Percentiles rank a stretch among this genome's conserved stretches.
These are phyloP conservation scores for Ceriops decandra DNA, from an alignment of 345 rosid species.

Conservation along the genomic window DNA sequence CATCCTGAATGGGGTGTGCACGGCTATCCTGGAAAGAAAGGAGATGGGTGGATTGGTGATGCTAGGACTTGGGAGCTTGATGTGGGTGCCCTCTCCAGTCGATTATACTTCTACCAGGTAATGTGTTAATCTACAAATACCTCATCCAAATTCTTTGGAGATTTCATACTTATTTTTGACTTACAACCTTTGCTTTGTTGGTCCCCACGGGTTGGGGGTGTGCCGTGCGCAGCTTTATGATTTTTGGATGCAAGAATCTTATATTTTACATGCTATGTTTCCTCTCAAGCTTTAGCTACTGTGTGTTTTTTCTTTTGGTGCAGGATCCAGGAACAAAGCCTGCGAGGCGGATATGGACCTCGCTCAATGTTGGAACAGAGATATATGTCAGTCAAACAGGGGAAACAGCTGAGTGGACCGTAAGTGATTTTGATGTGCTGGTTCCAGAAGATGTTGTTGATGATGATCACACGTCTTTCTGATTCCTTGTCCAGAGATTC, in stretches of 20 bases:
- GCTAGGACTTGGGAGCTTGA: slow-evolving; percentile 29
- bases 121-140: background rate
- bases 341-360: slow-evolving; percentile 24
- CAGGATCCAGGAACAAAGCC: slow-evolving; percentile 33
- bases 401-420: slow-evolving; percentile 29
- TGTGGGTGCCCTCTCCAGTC: slow-evolving; percentile 23
- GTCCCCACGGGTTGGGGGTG: background rate
- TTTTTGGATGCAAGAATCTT: background rate
- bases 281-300: too few species aligned
- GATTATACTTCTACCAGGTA: slow-evolving; percentile 27
- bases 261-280: too few species aligned
- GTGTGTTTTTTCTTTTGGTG: background rate
- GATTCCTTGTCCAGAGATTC: slow-evolving; percentile 1
- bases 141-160: background rate
- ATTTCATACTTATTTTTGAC: background rate
- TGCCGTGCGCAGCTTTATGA: background rate
- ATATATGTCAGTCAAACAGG: slow-evolving; percentile 17
- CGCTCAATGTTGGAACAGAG: slow-evolving; percentile 25
- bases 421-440: slow-evolving; percentile 26
- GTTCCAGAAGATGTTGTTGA: slow-evolving; percentile 16
- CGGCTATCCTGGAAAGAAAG: slow-evolving; percentile 27
- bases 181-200: background rate
- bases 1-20: slow-evolving; percentile 27
- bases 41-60: slow-evolving; percentile 27
- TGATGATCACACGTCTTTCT: background rate